phyloP scores from a whole-genome alignment of 2,329 filamentous ascomycete species.

The Camptophora hylomeconis region DNA sequence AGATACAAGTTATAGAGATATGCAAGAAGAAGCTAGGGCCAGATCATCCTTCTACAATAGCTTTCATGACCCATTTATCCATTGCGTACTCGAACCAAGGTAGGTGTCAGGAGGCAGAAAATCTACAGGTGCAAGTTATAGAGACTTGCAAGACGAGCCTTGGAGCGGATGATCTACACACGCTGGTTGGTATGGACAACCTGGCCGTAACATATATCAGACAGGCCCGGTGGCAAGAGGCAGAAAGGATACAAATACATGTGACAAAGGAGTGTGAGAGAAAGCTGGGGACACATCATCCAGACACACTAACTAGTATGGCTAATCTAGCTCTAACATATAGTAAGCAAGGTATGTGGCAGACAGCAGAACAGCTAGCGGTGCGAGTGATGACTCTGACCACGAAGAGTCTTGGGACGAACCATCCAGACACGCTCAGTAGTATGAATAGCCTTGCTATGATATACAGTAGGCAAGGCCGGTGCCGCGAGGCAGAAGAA shows the following conservation, averaged over 20 bases:
- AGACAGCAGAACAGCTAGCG: conserved; percentile 10
- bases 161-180: conserved; percentile 5
- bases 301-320: conserved; percentile 13
- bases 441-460: conserved; percentile 13
- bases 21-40: neutral
- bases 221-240: neutral
- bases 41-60: neutral
- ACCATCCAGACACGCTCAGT: conserved; percentile 13
- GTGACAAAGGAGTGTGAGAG: neutral
- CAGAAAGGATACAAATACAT: neutral
- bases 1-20: too few relatives aligned
- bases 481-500: conserved; percentile 2
- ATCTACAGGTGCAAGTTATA: neutral
- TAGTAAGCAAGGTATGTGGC: conserved; percentile 8
- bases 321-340: conserved; percentile 10
- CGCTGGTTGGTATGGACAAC: conserved; percentile 10
- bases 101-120: conserved; percentile 3
- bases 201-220: conserved; percentile 4
- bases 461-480: conserved; percentile 1
- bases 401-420: conserved; percentile 5
- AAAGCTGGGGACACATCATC: conserved; percentile 6
- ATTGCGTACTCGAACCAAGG: conserved; percentile 5
- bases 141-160: neutral
- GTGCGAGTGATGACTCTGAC: conserved; percentile 13
- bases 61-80: neutral